phyloP scores from a whole-genome alignment of 192 early-diverging fungal genomes.

The Coemansia sp. region DNA sequence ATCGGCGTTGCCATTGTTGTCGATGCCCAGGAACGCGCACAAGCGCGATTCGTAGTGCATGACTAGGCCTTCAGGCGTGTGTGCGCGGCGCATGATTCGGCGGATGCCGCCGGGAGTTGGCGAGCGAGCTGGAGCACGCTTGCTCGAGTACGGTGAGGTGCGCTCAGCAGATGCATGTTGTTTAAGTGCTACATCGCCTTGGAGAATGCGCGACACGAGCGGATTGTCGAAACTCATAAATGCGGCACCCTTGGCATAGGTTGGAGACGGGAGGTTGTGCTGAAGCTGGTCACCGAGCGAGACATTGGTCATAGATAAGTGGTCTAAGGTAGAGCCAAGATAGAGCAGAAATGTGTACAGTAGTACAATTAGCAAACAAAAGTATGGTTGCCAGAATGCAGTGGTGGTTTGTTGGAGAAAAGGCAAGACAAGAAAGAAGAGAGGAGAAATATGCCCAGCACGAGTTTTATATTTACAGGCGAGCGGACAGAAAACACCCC shows the following conservation, averaged over 20 bases:
- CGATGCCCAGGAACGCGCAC: conserved; percentile 33
- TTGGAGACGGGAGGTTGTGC: conserved; percentile 5
- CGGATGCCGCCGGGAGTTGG: conserved; percentile 35
- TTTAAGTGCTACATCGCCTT: conserved; percentile 3
- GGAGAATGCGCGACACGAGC: conserved; percentile 19
- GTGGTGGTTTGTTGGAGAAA: not conserved
- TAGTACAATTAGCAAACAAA: not conserved
- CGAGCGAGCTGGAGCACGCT: conserved; percentile 7
- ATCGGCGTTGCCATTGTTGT: conserved; percentile 3
- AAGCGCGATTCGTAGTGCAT: conserved; percentile 40
- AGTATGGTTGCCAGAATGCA: not conserved
- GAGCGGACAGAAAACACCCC: not conserved
- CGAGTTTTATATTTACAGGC: not conserved
- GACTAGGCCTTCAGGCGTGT: conserved; percentile 46
- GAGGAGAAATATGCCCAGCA: not conserved
- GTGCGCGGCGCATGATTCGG: conserved; percentile 41
- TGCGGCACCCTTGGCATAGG: conserved; percentile 2
- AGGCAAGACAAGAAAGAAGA: not conserved
- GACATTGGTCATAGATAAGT: conserved; percentile 10
- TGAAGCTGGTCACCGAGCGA: conserved; percentile 12
- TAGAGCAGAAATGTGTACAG: not conserved
- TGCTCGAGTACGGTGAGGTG: not conserved
- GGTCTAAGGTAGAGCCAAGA: not conserved
- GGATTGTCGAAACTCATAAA: conserved; percentile 12
- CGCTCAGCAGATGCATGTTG: not conserved